Evolutionary conservation across 208 protist species (phyloP).

Genomic region (Tetramitus jugosus): DNA sequence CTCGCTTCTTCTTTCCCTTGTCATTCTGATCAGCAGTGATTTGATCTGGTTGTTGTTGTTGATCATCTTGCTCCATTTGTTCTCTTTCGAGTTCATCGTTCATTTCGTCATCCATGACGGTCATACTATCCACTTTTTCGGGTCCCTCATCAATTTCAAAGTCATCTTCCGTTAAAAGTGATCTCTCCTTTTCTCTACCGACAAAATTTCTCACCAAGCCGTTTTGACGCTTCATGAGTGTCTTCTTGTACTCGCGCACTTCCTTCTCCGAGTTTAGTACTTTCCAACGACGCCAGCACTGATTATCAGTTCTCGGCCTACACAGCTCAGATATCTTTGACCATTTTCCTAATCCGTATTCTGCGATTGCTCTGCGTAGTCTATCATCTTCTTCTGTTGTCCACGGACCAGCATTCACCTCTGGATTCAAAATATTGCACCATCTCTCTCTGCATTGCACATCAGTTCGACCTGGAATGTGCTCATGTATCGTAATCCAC

Average conservation of each 20-base stretch:
- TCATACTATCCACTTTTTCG: background rate
- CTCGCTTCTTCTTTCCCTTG: background rate
- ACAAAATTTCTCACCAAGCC: conserved; percentile 43
- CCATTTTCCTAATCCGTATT: conserved; percentile 44
- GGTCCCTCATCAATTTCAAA: conserved; percentile 25
- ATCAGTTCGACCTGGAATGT: conserved; percentile 49
- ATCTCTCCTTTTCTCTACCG: conserved; percentile 43
- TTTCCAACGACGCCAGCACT: conserved; percentile 58
- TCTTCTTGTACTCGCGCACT: conserved; percentile 27
- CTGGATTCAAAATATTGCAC: conserved; percentile 48
- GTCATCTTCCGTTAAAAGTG: conserved; percentile 38
- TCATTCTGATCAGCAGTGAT: background rate
- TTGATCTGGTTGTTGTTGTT: background rate
- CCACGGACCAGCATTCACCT: conserved; percentile 36
- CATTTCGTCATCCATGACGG: background rate
- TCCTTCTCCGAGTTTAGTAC: conserved; percentile 34
- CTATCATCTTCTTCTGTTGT: conserved; percentile 40
- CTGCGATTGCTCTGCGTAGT: conserved; percentile 25
- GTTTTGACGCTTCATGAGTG: conserved; percentile 27
- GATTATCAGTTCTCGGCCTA: conserved; percentile 47
- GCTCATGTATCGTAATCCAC: conserved; percentile 45
- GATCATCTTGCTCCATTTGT: background rate
- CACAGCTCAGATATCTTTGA: conserved; percentile 33
- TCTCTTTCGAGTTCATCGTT: background rate
- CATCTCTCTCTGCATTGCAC: conserved; percentile 54